phyloP scores from a whole-genome alignment of 78 protist species.

The Planoprotostelium fungivorum region DNA sequence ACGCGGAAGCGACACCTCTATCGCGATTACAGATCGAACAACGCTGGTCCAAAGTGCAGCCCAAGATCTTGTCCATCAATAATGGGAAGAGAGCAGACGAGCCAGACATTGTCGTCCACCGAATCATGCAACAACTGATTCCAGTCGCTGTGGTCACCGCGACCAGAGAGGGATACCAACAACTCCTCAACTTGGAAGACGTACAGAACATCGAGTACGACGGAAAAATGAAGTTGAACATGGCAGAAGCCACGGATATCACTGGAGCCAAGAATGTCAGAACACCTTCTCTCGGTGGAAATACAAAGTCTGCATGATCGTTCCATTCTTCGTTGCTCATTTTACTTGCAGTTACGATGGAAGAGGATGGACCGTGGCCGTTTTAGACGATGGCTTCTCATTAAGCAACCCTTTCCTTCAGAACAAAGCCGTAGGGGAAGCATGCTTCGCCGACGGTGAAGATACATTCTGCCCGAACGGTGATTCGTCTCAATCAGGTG shows the following conservation, averaged over 20 bases:
- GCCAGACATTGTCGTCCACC: neutral
- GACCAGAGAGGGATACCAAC: neutral
- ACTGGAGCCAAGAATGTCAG: neutral
- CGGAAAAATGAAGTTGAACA: neutral
- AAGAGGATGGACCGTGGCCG: neutral
- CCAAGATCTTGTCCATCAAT: neutral
- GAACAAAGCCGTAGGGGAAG: neutral
- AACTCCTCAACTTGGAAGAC: neutral
- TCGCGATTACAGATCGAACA: too few relatives aligned
- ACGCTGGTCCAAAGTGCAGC: neutral
- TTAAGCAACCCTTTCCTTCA: neutral
- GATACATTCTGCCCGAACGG: neutral
- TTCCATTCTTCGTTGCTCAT: neutral
- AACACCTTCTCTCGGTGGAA: neutral
- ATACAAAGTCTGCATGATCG: neutral
- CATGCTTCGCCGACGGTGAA: neutral
- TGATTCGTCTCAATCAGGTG: neutral
- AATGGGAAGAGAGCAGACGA: neutral
- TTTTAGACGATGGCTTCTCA: neutral
- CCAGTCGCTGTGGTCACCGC: neutral
- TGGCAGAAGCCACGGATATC: neutral
- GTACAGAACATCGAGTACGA: neutral
- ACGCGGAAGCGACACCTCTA: too few relatives aligned
- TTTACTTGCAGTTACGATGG: neutral
- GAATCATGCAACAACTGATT: neutral